Conservation (phyloP, 2,329 filamentous ascomycete species). For the Fusarium sp. region DNA sequence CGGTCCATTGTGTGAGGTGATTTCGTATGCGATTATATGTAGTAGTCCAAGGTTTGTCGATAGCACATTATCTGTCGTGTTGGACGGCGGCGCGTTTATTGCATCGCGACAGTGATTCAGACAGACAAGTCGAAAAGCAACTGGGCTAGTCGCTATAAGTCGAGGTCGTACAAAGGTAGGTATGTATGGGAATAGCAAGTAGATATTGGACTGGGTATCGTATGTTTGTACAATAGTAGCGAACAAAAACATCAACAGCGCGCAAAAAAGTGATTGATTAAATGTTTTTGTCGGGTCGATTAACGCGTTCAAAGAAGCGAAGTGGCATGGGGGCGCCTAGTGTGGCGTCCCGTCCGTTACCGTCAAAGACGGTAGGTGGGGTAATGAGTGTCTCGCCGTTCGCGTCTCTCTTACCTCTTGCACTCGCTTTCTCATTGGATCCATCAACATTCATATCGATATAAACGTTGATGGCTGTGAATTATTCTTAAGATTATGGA, state of each 20-base stretch:
- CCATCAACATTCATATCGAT: not conserved
- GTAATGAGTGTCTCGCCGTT: constrained; percentile 11
- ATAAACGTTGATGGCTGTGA: not conserved
- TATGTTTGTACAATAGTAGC: constrained; percentile 29
- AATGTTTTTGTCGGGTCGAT: constrained; percentile 38
- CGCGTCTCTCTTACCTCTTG: not conserved
- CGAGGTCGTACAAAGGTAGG: constrained; percentile 1
- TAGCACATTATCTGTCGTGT: constrained; percentile 35
- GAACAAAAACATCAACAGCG: constrained; percentile 29
- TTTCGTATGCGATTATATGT: constrained; percentile 11
- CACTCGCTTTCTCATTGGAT: not conserved
- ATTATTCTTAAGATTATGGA: not conserved
- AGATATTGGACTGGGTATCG: constrained; percentile 3
- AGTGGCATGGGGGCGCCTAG: constrained; percentile 16
- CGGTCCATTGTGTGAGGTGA: constrained; percentile 40
- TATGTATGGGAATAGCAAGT: constrained; percentile 5
- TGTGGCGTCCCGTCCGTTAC: constrained; percentile 11
- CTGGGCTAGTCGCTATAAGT: not conserved
- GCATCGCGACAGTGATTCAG: constrained; percentile 32
- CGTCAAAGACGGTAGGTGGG: constrained; percentile 21
- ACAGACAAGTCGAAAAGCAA: not conserved
- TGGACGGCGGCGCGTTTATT: constrained; percentile 36
- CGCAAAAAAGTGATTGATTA: constrained; percentile 33
- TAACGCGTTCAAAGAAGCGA: constrained; percentile 30
- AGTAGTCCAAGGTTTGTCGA: constrained; percentile 22